Conservation (phyloP, 2,329 filamentous ascomycete species). For the Nothopassalora personata region DNA sequence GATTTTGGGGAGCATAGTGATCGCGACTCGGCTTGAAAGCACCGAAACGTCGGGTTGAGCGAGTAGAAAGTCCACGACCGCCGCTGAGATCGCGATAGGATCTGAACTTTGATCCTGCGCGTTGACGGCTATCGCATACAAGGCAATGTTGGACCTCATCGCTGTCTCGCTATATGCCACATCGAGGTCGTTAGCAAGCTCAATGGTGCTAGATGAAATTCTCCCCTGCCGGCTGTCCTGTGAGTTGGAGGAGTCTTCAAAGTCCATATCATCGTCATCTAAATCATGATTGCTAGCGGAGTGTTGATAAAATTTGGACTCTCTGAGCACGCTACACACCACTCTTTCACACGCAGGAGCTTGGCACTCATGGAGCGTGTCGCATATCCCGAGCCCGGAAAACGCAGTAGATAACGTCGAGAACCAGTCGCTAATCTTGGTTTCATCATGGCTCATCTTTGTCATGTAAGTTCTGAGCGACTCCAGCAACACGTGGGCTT, state of each 20-base stretch:
- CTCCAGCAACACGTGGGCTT: slow-evolving; percentile 24
- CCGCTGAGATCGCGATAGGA: slow-evolving; percentile 6
- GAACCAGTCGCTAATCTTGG: slow-evolving; percentile 41
- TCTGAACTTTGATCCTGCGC: not conserved
- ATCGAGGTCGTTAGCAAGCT: slow-evolving; percentile 44
- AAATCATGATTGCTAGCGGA: slow-evolving; percentile 35
- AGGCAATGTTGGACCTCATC: slow-evolving; percentile 17
- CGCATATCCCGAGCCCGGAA: slow-evolving; percentile 7
- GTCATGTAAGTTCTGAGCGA: slow-evolving; percentile 34
- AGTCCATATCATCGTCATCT: slow-evolving; percentile 56
- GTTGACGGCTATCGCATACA: slow-evolving; percentile 20
- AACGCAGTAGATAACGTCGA: slow-evolving; percentile 30
- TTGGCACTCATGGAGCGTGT: not conserved
- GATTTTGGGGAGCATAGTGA: slow-evolving; percentile 21
- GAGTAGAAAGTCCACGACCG: slow-evolving; percentile 23
- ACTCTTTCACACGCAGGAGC: slow-evolving; percentile 15
- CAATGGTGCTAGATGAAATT: slow-evolving; percentile 31
- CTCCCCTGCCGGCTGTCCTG: slow-evolving; percentile 47
- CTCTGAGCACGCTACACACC: slow-evolving; percentile 18
- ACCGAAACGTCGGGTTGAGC: slow-evolving; percentile 19
- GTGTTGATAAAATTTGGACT: slow-evolving; percentile 7
- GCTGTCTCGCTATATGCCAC: slow-evolving; percentile 17
- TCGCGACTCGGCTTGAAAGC: slow-evolving; percentile 22
- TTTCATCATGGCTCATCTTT: slow-evolving; percentile 37
- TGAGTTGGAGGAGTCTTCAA: slow-evolving; percentile 61